Percentiles rank a stretch among this genome's conserved stretches.
phyloP scores from a whole-genome alignment of 768 basidiomycete species.

The Mycena sanguinolenta region DNA sequence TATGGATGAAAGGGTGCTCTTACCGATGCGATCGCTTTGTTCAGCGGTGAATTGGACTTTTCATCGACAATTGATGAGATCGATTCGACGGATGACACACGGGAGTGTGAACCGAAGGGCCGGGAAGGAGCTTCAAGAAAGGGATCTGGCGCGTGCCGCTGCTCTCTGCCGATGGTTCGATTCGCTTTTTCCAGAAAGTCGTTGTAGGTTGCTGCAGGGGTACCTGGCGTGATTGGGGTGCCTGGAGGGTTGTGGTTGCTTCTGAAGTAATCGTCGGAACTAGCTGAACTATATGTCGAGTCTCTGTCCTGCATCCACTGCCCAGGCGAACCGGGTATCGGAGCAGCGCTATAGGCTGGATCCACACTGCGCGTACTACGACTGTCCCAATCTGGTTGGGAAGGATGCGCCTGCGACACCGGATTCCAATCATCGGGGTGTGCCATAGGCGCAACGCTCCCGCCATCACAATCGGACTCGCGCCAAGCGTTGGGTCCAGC shows the following conservation, averaged over 20 bases:
- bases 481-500: conserved; percentile 87
- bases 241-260: conserved; percentile 43
- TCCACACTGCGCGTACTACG: conserved; percentile 56
- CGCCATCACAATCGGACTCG: conserved; percentile 73
- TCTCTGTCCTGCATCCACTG: conserved; percentile 64
- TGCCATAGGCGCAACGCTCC: conserved; percentile 61
- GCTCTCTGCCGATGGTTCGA: conserved; percentile 83
- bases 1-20: not conserved
- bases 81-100: conserved; percentile 89
- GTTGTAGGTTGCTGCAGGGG: conserved; percentile 66
- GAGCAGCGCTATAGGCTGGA: conserved; percentile 35
- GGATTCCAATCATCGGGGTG: conserved; percentile 89
- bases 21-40: conserved; percentile 93
- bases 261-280: conserved; percentile 65
- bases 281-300: conserved; percentile 65
- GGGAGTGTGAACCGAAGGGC: conserved; percentile 86
- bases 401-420: conserved; percentile 70
- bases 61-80: conserved; percentile 94
- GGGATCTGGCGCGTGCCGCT: conserved; percentile 85
- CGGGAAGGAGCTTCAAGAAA: conserved; percentile 83
- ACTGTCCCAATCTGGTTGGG: conserved; percentile 83
- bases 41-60: conserved; percentile 90
- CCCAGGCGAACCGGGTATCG: conserved; percentile 68
- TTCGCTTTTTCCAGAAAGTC: conserved; percentile 92
- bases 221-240: conserved; percentile 44